A percentile compares a stretch with the other conserved stretches of the same genome.
Conservation (phyloP, 805 yeast species). For the Starmerella kuoi region DNA sequence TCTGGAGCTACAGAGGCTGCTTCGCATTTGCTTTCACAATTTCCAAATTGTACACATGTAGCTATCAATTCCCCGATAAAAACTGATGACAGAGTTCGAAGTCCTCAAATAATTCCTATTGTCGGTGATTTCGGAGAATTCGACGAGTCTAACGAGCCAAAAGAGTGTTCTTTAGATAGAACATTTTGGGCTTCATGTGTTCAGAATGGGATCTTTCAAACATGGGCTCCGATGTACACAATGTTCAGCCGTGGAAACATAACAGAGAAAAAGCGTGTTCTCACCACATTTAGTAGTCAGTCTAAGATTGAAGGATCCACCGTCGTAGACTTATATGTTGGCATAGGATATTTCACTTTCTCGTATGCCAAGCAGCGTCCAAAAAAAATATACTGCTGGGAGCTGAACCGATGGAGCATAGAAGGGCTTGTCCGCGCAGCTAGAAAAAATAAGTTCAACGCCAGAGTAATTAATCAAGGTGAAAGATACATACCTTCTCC, state of each 20-base stretch:
- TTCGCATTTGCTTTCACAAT: slow-evolving; percentile 15
- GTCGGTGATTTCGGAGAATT: slow-evolving; percentile 52
- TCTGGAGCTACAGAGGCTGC: slow-evolving; percentile 21
- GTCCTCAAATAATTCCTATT: slow-evolving; percentile 52
- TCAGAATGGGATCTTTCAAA: slow-evolving; percentile 66
- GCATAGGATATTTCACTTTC: slow-evolving; percentile 75
- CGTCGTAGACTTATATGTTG: slow-evolving; percentile 64
- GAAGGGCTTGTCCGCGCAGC: slow-evolving; percentile 56
- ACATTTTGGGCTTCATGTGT: slow-evolving; percentile 61
- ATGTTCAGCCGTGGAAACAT: slow-evolving; percentile 85
- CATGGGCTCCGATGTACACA: slow-evolving; percentile 75
- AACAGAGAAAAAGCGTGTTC: slow-evolving; percentile 60
- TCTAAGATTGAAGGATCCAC: slow-evolving; percentile 29
- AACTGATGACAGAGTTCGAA: slow-evolving; percentile 42
- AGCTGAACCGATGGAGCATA: slow-evolving; percentile 72
- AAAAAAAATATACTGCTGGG: slow-evolving; percentile 56
- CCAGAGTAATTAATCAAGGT: slow-evolving; percentile 28
- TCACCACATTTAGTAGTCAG: slow-evolving; percentile 26
- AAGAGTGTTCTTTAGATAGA: slow-evolving; percentile 32
- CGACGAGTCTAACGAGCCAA: slow-evolving; percentile 29
- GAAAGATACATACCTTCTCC: slow-evolving; percentile 28
- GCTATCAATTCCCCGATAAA: slow-evolving; percentile 61
- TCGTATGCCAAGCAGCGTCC: slow-evolving; percentile 51
- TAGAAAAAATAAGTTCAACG: slow-evolving; percentile 33
- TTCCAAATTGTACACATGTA: slow-evolving; percentile 39